Conservation (phyloP, 495 filamentous ascomycete genomes). For the Parmelia sp. region DNA sequence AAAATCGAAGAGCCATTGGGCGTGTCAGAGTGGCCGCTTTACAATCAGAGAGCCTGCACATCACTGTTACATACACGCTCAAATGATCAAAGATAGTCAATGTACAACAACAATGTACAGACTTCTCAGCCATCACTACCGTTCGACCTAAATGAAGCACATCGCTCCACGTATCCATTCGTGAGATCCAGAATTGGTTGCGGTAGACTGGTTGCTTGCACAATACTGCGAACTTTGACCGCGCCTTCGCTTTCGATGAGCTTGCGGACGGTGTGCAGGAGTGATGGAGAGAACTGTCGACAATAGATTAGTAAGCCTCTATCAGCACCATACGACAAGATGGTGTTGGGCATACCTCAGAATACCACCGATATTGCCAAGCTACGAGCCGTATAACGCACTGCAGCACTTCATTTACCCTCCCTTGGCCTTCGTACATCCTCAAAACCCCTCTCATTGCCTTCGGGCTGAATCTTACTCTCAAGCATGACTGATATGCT, state of each 20-base stretch:
- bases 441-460: slow-evolving; percentile 79
- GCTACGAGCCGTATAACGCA: slow-evolving; percentile 81
- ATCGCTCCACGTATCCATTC: slow-evolving; percentile 90
- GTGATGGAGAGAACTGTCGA: slow-evolving; percentile 77
- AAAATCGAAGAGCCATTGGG: neutral
- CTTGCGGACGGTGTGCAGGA: slow-evolving; percentile 78
- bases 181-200: slow-evolving; percentile 91
- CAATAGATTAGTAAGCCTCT: neutral
- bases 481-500: slow-evolving; percentile 78
- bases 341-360: slow-evolving; percentile 54
- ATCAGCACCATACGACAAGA: neutral
- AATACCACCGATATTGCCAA: slow-evolving; percentile 99
- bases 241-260: slow-evolving; percentile 97
- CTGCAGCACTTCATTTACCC: slow-evolving; percentile 67
- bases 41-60: neutral
- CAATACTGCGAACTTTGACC: slow-evolving; percentile 93
- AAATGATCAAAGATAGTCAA: neutral
- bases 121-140: slow-evolving; percentile 71
- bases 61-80: neutral
- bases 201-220: slow-evolving; percentile 88
- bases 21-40: neutral
- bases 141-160: slow-evolving; percentile 88
- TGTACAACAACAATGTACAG: slow-evolving; percentile 7
- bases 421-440: slow-evolving; percentile 64
- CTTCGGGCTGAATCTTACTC: slow-evolving; percentile 79